Conservation (phyloP, 352 stramenopile species). For the Globisporangium acanthophoron region DNA sequence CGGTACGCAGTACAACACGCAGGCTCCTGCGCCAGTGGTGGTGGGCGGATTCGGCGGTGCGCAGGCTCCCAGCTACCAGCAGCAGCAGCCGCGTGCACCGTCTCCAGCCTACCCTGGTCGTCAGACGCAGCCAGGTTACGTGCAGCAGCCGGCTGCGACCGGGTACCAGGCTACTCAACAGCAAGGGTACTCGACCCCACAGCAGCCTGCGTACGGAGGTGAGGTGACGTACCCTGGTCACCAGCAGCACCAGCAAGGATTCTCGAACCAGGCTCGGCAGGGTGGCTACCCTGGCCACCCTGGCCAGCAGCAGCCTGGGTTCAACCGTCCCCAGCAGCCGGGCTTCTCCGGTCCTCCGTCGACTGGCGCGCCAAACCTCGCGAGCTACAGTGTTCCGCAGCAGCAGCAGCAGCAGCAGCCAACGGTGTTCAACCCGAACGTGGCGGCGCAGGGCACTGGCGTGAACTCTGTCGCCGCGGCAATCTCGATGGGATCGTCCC, state of each 20-base stretch:
- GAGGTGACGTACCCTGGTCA: slow-evolving; percentile 18
- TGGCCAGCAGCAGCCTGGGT: slow-evolving; percentile 18
- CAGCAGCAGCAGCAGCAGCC: slow-evolving; percentile 19
- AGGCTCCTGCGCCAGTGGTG: slow-evolving; percentile 27
- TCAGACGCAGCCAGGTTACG: slow-evolving; percentile 16
- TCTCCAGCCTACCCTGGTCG: slow-evolving; percentile 35
- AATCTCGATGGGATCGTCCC: slow-evolving; percentile 51
- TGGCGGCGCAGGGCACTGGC: slow-evolving; percentile 45
- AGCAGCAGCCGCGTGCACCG: slow-evolving; percentile 23
- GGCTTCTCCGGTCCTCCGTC: slow-evolving; percentile 52
- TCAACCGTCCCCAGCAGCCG: slow-evolving; percentile 32
- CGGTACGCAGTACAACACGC: slow-evolving; percentile 33
- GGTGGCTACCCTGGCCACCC: slow-evolving; percentile 24
- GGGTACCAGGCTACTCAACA: slow-evolving; percentile 15
- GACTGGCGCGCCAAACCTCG: slow-evolving; percentile 19
- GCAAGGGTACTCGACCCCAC: slow-evolving; percentile 9
- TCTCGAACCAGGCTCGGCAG: slow-evolving; percentile 12
- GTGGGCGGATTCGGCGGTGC: slow-evolving; percentile 25
- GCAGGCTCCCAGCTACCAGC: slow-evolving; percentile 32
- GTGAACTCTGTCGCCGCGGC: slow-evolving; percentile 64
- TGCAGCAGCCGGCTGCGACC: slow-evolving; percentile 3
- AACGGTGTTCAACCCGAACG: slow-evolving; percentile 30
- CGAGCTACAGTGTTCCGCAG: slow-evolving; percentile 20
- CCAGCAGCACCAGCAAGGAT: slow-evolving; percentile 16
- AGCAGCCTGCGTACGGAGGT: slow-evolving; percentile 15